These are phyloP conservation scores for Prinsepia uniflora DNA, from an alignment of 306 rosid species.

Conservation along the genomic window DNA sequence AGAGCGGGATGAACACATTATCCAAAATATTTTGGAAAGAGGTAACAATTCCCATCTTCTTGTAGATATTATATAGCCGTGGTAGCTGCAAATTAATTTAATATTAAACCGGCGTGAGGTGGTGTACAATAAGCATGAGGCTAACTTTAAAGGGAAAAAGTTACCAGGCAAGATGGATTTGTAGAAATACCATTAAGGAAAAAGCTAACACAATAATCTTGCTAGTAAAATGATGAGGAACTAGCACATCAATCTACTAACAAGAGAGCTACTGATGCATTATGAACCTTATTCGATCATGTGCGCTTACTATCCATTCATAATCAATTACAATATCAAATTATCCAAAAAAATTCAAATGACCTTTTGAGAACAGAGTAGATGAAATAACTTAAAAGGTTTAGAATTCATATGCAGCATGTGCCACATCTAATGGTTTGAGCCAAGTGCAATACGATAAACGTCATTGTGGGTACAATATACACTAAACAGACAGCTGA, in stretches of 20 bases:
- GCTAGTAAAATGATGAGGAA: conserved; percentile 1
- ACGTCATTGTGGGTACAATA: background rate
- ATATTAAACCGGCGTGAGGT: conserved; percentile 16
- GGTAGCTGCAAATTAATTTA: conserved; percentile 53
- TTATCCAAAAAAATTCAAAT: background rate
- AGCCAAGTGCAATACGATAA: background rate
- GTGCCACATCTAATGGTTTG: background rate
- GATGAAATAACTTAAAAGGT: background rate
- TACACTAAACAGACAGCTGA: conserved; percentile 12
- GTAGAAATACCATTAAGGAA: background rate
- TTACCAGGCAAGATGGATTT: background rate
- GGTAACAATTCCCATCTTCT: conserved; percentile 70
- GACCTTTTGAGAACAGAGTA: background rate
- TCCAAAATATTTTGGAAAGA: conserved; percentile 82
- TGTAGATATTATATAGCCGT: conserved; percentile 71
- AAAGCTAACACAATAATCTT: background rate
- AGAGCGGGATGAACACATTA: conserved; percentile 73
- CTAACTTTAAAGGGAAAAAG: conserved; percentile 4
- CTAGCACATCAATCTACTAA: background rate
- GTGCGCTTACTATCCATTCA: background rate
- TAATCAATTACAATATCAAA: background rate
- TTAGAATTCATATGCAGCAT: background rate
- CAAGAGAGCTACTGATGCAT: background rate
- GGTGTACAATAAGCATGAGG: conserved; percentile 3
- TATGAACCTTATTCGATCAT: background rate